Base-by-base conservation (phyloP, 2,329 filamentous ascomycete genomes). In the Fusarium beomiforme region DNA sequence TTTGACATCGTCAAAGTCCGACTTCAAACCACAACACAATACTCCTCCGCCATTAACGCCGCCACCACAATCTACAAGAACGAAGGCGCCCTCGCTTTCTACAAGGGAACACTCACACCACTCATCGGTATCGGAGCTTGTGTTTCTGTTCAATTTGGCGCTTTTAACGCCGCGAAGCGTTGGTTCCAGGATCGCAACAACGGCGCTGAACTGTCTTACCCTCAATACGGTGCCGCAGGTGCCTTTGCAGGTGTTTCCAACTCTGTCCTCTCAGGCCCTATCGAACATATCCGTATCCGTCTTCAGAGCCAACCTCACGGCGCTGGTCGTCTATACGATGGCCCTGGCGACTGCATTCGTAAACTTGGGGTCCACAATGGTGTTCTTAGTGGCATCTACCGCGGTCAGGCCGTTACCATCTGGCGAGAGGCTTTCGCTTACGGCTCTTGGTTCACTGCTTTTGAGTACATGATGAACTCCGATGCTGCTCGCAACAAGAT, bases 1-100 rank as follows among this genome's bases (percentile, higher is more conserved):
- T 91, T 91, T 80, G 95, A 98, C 86, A 98, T 98, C 72, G 92
- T 99, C 85, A 99, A 99, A 85, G 96, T 99, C 77, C 93, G 96
- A 60, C 88, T 99, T 51, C 96, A 99, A 82, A 99, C 96, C 19
- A 92, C 92, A 58, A 90, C 88, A 24, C 89, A 93, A 75, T 97
- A 98, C 86, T 87, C 89, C 57, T 91, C 89, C 72, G 96, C 96
- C 57, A 83, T 97, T 49, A 87, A 93, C 76, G 93, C 93, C 73
- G 96, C 95, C 11, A 87, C 88, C 55, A 89, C 92, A 70, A 98
- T 99, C 84, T 93, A 93, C 83, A 90, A 89, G 77, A 91, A 93
- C 78, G 96, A 99, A 82, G 96, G 96, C 3, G 87, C 94, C 5
- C 84, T 93, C 16, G 96, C 96, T 62, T 99, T 99, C 86, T 99